phyloP scores from a whole-genome alignment of 179 eudicot species.

The Heliamphora ciliata region DNA sequence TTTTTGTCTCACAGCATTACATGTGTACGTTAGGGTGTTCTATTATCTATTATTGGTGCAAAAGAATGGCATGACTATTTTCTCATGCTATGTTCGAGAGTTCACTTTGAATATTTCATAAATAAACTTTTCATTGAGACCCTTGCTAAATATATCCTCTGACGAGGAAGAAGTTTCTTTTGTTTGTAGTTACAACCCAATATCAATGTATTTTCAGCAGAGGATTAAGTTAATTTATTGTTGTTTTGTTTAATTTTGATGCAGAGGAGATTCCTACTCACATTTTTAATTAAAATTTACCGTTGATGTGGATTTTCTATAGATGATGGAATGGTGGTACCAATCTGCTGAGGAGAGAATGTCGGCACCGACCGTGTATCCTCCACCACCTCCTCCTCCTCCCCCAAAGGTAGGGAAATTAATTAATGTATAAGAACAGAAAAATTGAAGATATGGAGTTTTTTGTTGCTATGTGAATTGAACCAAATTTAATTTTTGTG shows the following conservation, averaged over 20 bases:
- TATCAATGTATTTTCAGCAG: constrained; percentile 2
- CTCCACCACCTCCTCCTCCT: constrained; percentile 97
- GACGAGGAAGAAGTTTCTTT: neutral
- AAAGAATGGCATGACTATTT: neutral
- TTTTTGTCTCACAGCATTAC: no score
- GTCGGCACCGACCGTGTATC: constrained; percentile 95
- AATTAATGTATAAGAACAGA: neutral
- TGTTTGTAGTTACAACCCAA: neutral
- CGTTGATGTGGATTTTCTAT: constrained; percentile 11
- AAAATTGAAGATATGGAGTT: neutral
- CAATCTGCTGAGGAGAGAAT: constrained; percentile 98
- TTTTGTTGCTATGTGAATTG: neutral
- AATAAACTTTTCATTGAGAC: neutral
- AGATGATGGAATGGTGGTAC: constrained; percentile 99
- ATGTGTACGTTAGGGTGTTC: neutral
- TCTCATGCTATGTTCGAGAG: neutral
- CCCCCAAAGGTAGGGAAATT: constrained; percentile 55
- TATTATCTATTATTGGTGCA: neutral
- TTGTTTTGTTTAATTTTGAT: neutral
- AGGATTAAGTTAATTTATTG: neutral
- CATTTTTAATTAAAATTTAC: neutral
- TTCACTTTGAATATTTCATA: constrained; percentile 2
- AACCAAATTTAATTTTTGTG: neutral
- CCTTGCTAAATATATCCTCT: neutral
- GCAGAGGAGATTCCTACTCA: neutral